phyloP scores from a whole-genome alignment of 2,329 filamentous ascomycete species.

The Hymenoscyphus salicellus region DNA sequence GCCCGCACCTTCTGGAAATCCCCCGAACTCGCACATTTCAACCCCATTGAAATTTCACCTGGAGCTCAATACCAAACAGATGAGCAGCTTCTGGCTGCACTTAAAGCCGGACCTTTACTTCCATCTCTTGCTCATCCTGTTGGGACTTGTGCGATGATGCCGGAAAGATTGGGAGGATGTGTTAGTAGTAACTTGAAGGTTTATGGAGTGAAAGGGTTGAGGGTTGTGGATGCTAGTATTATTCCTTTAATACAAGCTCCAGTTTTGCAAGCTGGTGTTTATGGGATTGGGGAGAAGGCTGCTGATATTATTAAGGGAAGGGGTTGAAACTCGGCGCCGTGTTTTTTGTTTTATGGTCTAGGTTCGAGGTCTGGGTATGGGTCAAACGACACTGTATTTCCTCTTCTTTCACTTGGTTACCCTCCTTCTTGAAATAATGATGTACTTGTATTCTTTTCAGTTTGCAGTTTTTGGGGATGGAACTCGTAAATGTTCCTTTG shows the following conservation, averaged over 20 bases:
- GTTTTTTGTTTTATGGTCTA: too few species aligned
- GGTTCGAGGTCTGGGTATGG: too few species aligned
- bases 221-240: slow-evolving; percentile 15
- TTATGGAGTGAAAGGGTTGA: slow-evolving; percentile 20
- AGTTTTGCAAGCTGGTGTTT: slow-evolving; percentile 4
- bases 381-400: too few species aligned
- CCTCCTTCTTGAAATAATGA: too few species aligned
- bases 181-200: slow-evolving; percentile 18
- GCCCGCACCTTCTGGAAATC: slow-evolving; percentile 9
- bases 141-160: slow-evolving; percentile 29
- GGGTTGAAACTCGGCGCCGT: not conserved
- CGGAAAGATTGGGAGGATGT: slow-evolving; percentile 17
- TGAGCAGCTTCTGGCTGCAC: slow-evolving; percentile 29
- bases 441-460: too few species aligned
- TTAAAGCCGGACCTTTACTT: slow-evolving; percentile 29
- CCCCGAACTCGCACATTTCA: slow-evolving; percentile 33
- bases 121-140: slow-evolving; percentile 41
- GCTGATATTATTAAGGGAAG: slow-evolving; percentile 5
- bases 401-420: too few species aligned
- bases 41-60: slow-evolving; percentile 35
- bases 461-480: too few species aligned
- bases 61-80: slow-evolving; percentile 30
- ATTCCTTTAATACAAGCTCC: slow-evolving; percentile 2
- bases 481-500: not conserved
- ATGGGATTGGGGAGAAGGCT: slow-evolving; percentile 8